Percentiles rank a stretch among this genome's conserved stretches.
These are phyloP conservation scores for Hydrangea macrophylla DNA, from an alignment of 148 eudicot species.

Conservation along the genomic window DNA sequence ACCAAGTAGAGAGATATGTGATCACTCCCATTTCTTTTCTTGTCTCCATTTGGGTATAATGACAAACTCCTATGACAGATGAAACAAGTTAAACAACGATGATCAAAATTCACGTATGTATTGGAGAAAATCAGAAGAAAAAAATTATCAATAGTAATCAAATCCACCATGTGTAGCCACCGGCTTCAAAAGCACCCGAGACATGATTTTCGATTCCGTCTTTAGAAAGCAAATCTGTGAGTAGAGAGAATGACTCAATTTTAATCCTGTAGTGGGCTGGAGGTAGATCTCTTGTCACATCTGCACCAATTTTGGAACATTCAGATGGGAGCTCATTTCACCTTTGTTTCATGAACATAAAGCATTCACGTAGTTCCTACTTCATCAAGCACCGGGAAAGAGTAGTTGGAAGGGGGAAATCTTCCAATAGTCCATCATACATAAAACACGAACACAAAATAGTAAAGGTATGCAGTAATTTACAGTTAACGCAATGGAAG, in stretches of 20 bases:
- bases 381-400: too few relatives aligned
- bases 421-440: too few relatives aligned
- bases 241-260: slow-evolving; percentile 8
- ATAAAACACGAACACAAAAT: too few relatives aligned
- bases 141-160: not conserved
- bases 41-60: slow-evolving; percentile 13
- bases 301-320: too few relatives aligned
- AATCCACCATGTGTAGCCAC: slow-evolving; percentile 17
- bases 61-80: slow-evolving; percentile 21
- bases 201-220: slow-evolving; percentile 8
- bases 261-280: slow-evolving; percentile 9
- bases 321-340: too few relatives aligned
- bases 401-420: too few relatives aligned
- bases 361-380: too few relatives aligned
- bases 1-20: slow-evolving; percentile 17
- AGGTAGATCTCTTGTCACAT: slow-evolving; percentile 10
- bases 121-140: not conserved
- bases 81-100: too few relatives aligned
- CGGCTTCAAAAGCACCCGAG: slow-evolving; percentile 14
- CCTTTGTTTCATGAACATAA: too few relatives aligned
- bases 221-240: too few relatives aligned
- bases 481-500: too few relatives aligned
- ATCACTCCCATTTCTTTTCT: slow-evolving; percentile 2
- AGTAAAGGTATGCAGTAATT: too few relatives aligned
- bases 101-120: not conserved